Base-by-base conservation (phyloP, 2,329 filamentous ascomycete species). In the Sporothrix pseudoabietina region DNA sequence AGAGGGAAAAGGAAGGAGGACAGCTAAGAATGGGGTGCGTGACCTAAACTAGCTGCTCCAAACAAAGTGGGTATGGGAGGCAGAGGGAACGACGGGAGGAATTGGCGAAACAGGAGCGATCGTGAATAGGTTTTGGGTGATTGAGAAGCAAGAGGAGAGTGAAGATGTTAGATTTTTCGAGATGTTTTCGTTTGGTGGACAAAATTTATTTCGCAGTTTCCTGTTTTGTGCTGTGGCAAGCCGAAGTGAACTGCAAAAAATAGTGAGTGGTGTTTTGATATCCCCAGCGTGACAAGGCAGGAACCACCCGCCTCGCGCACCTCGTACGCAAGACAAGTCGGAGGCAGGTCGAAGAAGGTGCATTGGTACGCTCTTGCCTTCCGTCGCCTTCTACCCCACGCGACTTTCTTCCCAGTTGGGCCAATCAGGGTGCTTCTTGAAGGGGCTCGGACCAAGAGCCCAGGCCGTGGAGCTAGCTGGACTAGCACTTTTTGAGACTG, bases 361-460 rank as follows among this genome's bases (percentile, higher is more conserved):
- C 55, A 26, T 32, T 63, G 32, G 59, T 47, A 7, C 65, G 66
- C 47, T 69, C 66, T 69, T 69, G 66, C 47, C 66, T 75, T 75
- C 74, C 70, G 74, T 74, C 55, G 74, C 69, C 73, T 75, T 75
- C 73, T 75, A 75, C 74, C 74, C 74, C 74, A 75, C 74, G 69
- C 71, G 73, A 70, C 73, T 71, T n/a, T 63, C 61, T 44, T 52
- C 47, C 65, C 22, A n/a, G 14, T 71, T 66, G 59, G 70, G 73
- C 75, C 75, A 76, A 76, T 76, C 74, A 76, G 68, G 10, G n/a
- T 30, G 26, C 8, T 19, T 35, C 35, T 49, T 9, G 52, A 41
- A 14, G 1, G 1, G 69, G 30, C 63, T 22, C 61, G 47, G 61
- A 44, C 39, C n/a, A 44, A 14, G 41, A 35, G 35, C 39, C 65